These are phyloP conservation scores for Desmodesmus armatus DNA, from an alignment of 139 green algal genomes.

Conservation along the genomic window DNA sequence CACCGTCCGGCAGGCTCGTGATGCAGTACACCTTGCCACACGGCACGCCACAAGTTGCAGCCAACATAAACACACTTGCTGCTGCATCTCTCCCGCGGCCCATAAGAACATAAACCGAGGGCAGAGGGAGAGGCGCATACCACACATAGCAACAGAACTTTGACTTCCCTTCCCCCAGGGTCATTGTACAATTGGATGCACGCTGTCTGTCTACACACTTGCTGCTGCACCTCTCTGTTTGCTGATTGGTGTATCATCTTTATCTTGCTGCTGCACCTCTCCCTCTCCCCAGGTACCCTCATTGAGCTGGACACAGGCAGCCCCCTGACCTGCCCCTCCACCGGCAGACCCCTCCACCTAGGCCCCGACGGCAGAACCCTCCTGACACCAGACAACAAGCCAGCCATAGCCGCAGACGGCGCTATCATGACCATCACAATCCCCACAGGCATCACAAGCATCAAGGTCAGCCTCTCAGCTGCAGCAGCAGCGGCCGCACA, in stretches of 20 bases:
- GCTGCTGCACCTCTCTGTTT: not conserved
- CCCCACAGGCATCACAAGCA: conserved; percentile 22
- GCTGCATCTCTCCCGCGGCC: no score
- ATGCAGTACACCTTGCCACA: no score
- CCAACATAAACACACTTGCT: no score
- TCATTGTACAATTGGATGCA: not conserved
- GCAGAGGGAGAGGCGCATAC: no score
- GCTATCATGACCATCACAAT: not conserved
- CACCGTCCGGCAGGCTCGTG: no score
- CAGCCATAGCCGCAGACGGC: not conserved
- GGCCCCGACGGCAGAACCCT: conserved; percentile 19
- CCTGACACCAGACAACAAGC: not conserved
- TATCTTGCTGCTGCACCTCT: not conserved
- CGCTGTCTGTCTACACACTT: not conserved
- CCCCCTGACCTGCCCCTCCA: not conserved
- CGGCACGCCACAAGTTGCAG: no score
- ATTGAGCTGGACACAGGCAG: not conserved
- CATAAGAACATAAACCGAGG: no score
- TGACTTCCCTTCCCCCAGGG: not conserved
- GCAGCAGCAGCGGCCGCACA: not conserved
- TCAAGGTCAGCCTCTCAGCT: conserved; percentile 7
- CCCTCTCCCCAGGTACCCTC: not conserved
- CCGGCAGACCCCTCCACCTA: not conserved
- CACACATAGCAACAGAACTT: not conserved
- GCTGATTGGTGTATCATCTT: not conserved